Conservation (phyloP, 352 stramenopile genomes). For the Pythium sukuiense region DNA sequence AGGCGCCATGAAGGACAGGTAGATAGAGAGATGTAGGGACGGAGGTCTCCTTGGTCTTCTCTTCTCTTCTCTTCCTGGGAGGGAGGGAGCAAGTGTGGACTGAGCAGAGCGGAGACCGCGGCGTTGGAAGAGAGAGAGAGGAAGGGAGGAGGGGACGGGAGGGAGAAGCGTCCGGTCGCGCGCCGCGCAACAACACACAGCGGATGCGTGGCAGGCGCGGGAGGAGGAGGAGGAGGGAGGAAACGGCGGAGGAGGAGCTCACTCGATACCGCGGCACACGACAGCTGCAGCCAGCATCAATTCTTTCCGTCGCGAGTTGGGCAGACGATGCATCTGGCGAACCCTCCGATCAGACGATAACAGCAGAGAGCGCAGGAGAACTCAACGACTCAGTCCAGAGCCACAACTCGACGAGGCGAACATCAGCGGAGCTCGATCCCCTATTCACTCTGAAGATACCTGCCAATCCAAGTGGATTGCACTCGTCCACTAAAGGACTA, state of each 20-base stretch:
- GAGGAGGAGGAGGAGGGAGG: slow-evolving; percentile 1
- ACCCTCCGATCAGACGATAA: slow-evolving; percentile 20
- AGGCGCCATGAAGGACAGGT: slow-evolving; percentile 49
- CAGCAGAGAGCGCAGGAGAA: slow-evolving; percentile 6
- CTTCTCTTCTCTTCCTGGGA: slow-evolving; percentile 21
- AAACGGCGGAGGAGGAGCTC: slow-evolving; percentile 9
- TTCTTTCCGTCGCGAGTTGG: slow-evolving; percentile 2
- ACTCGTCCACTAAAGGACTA: background rate
- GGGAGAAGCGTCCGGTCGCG: slow-evolving; percentile 17
- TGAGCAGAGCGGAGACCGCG: slow-evolving; percentile 5
- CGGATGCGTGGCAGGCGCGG: slow-evolving; percentile 11
- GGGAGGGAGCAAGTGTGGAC: slow-evolving; percentile 27
- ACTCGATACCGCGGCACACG: background rate
- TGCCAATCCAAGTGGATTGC: background rate
- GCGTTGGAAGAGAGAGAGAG: background rate
- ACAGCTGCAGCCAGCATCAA: slow-evolving; percentile 3
- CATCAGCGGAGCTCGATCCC: slow-evolving; percentile 6
- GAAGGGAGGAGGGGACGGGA: slow-evolving; percentile 2
- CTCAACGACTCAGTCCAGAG: background rate
- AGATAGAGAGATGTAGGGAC: slow-evolving; percentile 9
- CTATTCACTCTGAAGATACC: slow-evolving; percentile 19
- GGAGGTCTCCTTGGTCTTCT: slow-evolving; percentile 13
- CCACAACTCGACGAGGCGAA: background rate
- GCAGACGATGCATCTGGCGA: slow-evolving; percentile 25
- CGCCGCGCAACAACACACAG: slow-evolving; percentile 5